Percentiles rank a stretch among this genome's conserved stretches.
phyloP scores from a whole-genome alignment of 306 rosid genomes.

The Adenanthera pavonina region DNA sequence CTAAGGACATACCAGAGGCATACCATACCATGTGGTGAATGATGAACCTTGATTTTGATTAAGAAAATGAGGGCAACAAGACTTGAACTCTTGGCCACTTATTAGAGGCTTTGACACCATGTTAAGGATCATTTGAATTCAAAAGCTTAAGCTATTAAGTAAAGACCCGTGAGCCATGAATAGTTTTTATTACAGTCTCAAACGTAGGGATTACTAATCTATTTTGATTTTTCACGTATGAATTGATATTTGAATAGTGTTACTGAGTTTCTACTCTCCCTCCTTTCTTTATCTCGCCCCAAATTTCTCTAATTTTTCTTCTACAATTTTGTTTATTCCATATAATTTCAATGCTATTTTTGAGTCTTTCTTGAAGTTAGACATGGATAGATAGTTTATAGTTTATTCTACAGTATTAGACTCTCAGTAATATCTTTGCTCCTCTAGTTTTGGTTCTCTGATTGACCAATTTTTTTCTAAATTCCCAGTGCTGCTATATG shows the following conservation, averaged over 20 bases:
- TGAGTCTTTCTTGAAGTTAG: constrained; percentile 1
- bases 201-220: not conserved
- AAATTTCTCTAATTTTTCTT: not conserved
- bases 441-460: constrained; percentile 28
- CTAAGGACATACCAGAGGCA: not conserved
- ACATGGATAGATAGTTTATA: constrained; percentile 2
- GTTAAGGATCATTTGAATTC: not conserved
- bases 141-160: not conserved
- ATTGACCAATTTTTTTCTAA: constrained; percentile 14
- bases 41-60: not conserved
- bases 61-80: not conserved
- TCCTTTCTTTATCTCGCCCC: not conserved
- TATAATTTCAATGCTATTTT: not conserved
- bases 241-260: not conserved
- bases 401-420: constrained; percentile 13
- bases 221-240: not conserved
- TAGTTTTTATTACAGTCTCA: too few species aligned
- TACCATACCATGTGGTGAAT: not conserved
- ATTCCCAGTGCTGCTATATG: not conserved
- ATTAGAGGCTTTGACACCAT: not conserved
- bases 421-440: constrained; percentile 21
- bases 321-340: not conserved
- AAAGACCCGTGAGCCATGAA: not conserved
- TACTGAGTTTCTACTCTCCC: not conserved
- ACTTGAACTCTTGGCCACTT: not conserved